Evolutionary conservation across 225 moss, liverwort and hornwort genomes (phyloP).

Genomic region (Thuidium tamariscinum): DNA sequence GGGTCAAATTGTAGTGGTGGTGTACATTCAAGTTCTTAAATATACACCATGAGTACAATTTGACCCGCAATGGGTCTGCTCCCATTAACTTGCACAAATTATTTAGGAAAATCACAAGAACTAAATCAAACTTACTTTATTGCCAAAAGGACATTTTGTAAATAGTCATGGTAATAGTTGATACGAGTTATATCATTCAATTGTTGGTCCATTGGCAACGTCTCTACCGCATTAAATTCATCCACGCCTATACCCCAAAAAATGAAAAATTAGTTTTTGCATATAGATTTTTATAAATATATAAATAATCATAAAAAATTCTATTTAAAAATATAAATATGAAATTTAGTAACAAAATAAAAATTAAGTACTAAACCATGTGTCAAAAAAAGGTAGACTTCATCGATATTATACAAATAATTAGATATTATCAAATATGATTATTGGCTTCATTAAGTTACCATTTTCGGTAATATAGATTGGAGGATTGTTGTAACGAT

Average conservation of each 20-base stretch:
- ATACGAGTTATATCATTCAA: constrained; percentile 9
- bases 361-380: not conserved
- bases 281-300: not conserved
- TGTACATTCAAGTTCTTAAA: too few relatives aligned
- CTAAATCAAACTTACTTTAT: not conserved
- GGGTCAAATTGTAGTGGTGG: too few relatives aligned
- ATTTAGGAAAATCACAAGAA: too few relatives aligned
- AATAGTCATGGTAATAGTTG: constrained; percentile 28
- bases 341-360: too few relatives aligned
- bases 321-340: accelerated
- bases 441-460: not conserved
- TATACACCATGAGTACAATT: too few relatives aligned
- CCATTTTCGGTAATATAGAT: constrained; percentile 11
- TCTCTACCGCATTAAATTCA: constrained; percentile 1
- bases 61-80: too few relatives aligned
- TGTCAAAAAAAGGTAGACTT: not conserved
- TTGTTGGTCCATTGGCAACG: constrained; percentile 2
- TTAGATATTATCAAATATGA: too few relatives aligned
- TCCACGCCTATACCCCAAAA: not conserved
- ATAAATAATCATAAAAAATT: not conserved
- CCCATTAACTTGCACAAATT: not conserved
- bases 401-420: too few relatives aligned
- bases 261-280: too few relatives aligned
- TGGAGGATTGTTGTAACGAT: constrained; percentile 29
- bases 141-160: constrained; percentile 17